phyloP scores from a whole-genome alignment of 1,284 basidiomycete genomes.

The Microbotryomycetes sp. region DNA sequence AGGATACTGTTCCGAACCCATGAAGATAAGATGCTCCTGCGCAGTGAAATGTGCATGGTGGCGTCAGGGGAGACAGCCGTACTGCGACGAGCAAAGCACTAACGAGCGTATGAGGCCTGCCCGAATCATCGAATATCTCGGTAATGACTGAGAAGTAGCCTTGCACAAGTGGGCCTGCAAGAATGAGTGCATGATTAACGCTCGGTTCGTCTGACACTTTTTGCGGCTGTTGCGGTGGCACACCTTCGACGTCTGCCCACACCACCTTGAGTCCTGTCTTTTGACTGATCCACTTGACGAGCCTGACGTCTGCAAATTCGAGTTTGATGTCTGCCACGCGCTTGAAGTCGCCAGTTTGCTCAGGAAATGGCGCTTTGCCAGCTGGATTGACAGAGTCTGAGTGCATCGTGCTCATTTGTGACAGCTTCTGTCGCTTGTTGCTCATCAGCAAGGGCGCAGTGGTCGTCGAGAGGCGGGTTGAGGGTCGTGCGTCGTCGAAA shows the following conservation, averaged over 20 bases:
- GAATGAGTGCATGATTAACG: constrained; percentile 1
- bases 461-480: background rate
- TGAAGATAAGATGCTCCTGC: constrained; percentile 63
- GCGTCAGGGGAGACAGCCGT: background rate
- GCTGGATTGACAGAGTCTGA: background rate
- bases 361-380: background rate
- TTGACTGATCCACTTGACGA: constrained; percentile 32
- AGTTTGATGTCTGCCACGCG: constrained; percentile 19
- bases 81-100: constrained; percentile 44
- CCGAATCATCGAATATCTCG: constrained; percentile 60
- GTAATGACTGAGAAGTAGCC: constrained; percentile 88
- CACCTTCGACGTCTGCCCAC: constrained; percentile 42
- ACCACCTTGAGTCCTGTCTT: constrained; percentile 43
- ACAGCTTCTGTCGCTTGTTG: background rate
- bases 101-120: constrained; percentile 88
- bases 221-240: background rate
- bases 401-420: too few relatives aligned
- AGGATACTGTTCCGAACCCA: constrained; percentile 89
- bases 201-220: background rate
- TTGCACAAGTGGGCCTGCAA: constrained; percentile 73
- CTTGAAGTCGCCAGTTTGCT: constrained; percentile 14
- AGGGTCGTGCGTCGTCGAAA: background rate
- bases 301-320: constrained; percentile 19
- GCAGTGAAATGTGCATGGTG: background rate
- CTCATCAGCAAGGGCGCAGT: background rate